phyloP scores from a whole-genome alignment of 495 filamentous ascomycete genomes.

The Penicillium ucsense region DNA sequence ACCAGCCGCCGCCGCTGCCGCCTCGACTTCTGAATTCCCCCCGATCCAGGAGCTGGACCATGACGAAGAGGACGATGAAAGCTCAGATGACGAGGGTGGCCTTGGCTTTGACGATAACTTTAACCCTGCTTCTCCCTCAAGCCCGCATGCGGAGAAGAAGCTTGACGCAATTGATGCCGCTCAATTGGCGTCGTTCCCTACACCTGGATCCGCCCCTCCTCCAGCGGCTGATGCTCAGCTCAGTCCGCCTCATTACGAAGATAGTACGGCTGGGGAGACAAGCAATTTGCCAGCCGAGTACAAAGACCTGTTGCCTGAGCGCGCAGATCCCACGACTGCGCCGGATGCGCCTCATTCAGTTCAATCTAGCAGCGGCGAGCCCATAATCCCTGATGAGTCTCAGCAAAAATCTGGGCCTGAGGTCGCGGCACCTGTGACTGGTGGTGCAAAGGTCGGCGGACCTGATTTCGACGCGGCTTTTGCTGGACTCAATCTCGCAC shows the following conservation, averaged over 20 bases:
- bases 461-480: constrained; percentile 86
- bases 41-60: constrained; percentile 79
- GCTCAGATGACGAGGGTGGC: constrained; percentile 56
- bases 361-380: constrained; percentile 30
- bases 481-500: constrained; percentile 56
- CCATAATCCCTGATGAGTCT: constrained; percentile 30
- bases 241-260: constrained; percentile 58
- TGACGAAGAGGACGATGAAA: constrained; percentile 67
- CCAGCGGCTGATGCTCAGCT: constrained; percentile 48
- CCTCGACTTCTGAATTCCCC: constrained; percentile 62
- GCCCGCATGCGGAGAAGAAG: constrained; percentile 3
- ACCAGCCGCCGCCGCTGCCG: constrained; percentile 20
- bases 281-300: constrained; percentile 50
- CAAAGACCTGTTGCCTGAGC: constrained; percentile 53
- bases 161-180: constrained; percentile 27
- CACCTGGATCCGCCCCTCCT: constrained; percentile 21
- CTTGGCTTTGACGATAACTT: constrained; percentile 89
- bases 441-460: constrained; percentile 23
- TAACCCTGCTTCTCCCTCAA: constrained; percentile 53
- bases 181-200: constrained; percentile 34
- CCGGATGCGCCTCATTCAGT: constrained; percentile 39
- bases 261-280: constrained; percentile 20
- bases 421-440: constrained; percentile 7
- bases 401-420: constrained; percentile 12
- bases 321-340: constrained; percentile 50